Percentiles rank a stretch among this genome's conserved stretches.
These are phyloP conservation scores for Chytridium lagenaria DNA, from an alignment of 371 early-diverging fungal species.

Conservation along the genomic window DNA sequence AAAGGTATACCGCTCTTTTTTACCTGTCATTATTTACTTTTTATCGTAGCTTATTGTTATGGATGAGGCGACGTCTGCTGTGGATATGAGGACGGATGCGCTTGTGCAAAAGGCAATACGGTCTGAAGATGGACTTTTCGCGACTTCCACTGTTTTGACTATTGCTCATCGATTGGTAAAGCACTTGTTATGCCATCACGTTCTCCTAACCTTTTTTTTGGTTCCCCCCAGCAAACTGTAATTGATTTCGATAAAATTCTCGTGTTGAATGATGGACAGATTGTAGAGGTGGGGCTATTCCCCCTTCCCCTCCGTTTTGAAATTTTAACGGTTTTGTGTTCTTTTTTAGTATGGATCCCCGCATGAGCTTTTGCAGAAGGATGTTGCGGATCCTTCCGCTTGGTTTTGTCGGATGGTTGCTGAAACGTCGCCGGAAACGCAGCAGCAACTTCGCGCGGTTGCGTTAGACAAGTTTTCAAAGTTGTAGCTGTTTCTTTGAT, in stretches of 20 bases:
- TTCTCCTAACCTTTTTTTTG: slow-evolving; percentile 36
- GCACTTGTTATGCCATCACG: slow-evolving; percentile 36
- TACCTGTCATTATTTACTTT: not conserved
- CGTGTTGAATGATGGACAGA: slow-evolving; percentile 79
- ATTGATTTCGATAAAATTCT: slow-evolving; percentile 89
- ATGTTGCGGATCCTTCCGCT: slow-evolving; percentile 26
- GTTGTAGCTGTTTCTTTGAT: too few relatives aligned
- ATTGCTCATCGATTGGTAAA: slow-evolving; percentile 72
- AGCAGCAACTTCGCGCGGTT: not conserved
- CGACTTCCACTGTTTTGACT: slow-evolving; percentile 64
- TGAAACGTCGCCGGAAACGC: slow-evolving; percentile 24
- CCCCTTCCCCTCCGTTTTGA: slow-evolving; percentile 33
- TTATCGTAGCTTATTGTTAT: slow-evolving; percentile 48
- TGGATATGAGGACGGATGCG: slow-evolving; percentile 59
- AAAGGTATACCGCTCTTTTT: not conserved
- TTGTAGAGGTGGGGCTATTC: slow-evolving; percentile 68
- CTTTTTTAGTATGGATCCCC: slow-evolving; percentile 43
- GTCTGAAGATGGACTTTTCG: slow-evolving; percentile 53
- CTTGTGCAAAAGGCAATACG: slow-evolving; percentile 53
- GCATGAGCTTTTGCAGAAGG: slow-evolving; percentile 41
- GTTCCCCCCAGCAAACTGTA: slow-evolving; percentile 71
- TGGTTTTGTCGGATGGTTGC: slow-evolving; percentile 52
- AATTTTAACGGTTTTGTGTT: not conserved
- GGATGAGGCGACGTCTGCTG: slow-evolving; percentile 61
- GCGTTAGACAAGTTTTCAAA: too few relatives aligned